Base-by-base conservation (phyloP, 176 grass and related monocot genomes). In the Cocos nucifera region DNA sequence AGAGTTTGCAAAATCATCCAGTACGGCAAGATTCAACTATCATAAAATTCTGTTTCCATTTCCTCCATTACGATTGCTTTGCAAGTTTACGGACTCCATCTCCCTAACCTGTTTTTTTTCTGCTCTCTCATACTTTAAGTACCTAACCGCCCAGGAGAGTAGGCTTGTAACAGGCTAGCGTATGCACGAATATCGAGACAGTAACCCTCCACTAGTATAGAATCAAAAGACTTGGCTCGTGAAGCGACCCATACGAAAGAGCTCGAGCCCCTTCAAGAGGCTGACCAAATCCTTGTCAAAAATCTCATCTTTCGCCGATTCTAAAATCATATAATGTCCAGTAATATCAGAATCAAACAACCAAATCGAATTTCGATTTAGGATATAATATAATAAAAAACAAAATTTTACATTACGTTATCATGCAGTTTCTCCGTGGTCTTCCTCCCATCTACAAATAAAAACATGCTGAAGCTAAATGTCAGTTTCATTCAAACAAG, bases 1-100 rank as follows among this genome's bases (percentile, higher is more conserved):
- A 90, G 83, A 52, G 78, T 90, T 29, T 78, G 74, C 75, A 96
- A 62, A 3, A 96, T 87, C 17, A 87, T 72, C 86, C 91, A 96
- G 61, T 80, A 85, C 16, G 80, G 86, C 66, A 90, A 90, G 50
- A 90, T 81, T 17, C 24, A 21, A 32, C 83, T 75, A 12, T 68
- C 75, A 16, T 90, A 87, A 55, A 90, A 83, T 64, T 87, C 58
- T 57, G 71, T 78, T 50, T 90, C 83, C 10, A 96, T 82, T 5
- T 75, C 72, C 6, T 66, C 69, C 44, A 87, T 79, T 15, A 63
- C 83, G 26, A 67, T 68, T 50, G 68, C 28, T n/a, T n/a, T n/a
- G n/a, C n/a, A n/a, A n/a, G n/a, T 90, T 4, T n/a, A 87, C 57
- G 48, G 80, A 69, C 25, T 87, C 73, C 5, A 29, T 69, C 3